Percentiles rank a stretch among this genome's conserved stretches.
phyloP scores from a whole-genome alignment of 1,284 basidiomycete species.

The Ganoderma leucocontextum region DNA sequence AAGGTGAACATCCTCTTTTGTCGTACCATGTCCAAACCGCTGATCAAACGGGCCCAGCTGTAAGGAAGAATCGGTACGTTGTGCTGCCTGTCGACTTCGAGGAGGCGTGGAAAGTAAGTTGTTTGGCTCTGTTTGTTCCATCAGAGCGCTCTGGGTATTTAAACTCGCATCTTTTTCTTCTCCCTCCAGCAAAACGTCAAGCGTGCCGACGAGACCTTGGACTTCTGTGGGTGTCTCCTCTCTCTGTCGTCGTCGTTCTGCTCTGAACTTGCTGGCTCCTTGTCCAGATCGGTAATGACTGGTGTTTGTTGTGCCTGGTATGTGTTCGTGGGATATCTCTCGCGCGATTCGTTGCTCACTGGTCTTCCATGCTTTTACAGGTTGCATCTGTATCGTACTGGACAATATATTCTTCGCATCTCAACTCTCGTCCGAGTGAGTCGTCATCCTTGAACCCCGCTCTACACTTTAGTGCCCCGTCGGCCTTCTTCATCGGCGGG shows the following conservation, averaged over 20 bases:
- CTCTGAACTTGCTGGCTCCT: conserved; percentile 23
- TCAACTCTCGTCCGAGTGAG: conserved; percentile 19
- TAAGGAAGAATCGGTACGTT: conserved; percentile 97
- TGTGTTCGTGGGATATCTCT: conserved; percentile 30
- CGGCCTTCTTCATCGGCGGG: conserved; percentile 62
- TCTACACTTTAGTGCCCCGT: conserved; percentile 84
- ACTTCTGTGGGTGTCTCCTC: conserved; percentile 81
- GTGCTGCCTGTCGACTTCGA: conserved; percentile 98
- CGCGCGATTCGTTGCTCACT: conserved; percentile 3
- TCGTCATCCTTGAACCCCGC: conserved; percentile 21
- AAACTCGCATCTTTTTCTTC: conserved; percentile 42
- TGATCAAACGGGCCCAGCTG: conserved; percentile 61
- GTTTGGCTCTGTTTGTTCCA: conserved; percentile 54
- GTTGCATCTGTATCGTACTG: conserved; percentile 44
- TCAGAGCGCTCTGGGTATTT: conserved; percentile 44
- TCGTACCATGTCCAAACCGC: background rate
- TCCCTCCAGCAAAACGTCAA: conserved; percentile 88
- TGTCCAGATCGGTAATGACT: conserved; percentile 58
- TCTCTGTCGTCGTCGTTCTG: conserved; percentile 13
- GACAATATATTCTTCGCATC: conserved; percentile 42
- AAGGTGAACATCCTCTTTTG: conserved; percentile 62
- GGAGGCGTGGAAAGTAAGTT: conserved; percentile 96
- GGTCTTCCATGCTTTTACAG: conserved; percentile 19
- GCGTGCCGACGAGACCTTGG: conserved; percentile 91
- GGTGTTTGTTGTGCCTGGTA: conserved; percentile 37